Conservation (phyloP, 2,329 filamentous ascomycete species). For the Ophiostoma angusticollis region DNA sequence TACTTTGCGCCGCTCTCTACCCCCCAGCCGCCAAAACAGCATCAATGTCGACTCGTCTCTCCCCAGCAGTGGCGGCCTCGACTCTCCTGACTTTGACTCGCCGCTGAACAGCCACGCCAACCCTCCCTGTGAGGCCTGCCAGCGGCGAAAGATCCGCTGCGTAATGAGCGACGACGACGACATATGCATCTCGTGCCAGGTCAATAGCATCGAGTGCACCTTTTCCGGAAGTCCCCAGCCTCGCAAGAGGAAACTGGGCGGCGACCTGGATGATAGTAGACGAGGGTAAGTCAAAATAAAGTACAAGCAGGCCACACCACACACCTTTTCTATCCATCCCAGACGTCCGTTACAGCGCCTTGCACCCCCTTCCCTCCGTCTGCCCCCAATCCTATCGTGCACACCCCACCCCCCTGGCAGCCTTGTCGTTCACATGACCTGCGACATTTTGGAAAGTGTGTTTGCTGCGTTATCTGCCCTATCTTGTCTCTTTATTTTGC, state of each 20-base stretch:
- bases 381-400: neutral
- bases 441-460: conserved; percentile 1
- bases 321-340: neutral
- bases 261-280: conserved; percentile 52
- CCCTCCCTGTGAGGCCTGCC: conserved; percentile 60
- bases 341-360: conserved; percentile 4
- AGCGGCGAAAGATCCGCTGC: conserved; percentile 61
- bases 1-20: conserved; percentile 19
- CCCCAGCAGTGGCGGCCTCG: conserved; percentile 37
- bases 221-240: conserved; percentile 64
- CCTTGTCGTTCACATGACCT: conserved; percentile 10
- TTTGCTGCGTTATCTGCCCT: neutral
- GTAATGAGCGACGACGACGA: conserved; percentile 63
- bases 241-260: conserved; percentile 66
- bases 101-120: conserved; percentile 29
- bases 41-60: conserved; percentile 36
- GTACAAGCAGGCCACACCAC: neutral
- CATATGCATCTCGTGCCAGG: conserved; percentile 64
- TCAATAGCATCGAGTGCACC: conserved; percentile 67
- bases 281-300: conserved; percentile 43
- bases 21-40: conserved; percentile 33
- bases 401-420: conserved; percentile 10
- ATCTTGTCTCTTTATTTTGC: neutral
- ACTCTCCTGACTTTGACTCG: conserved; percentile 38
- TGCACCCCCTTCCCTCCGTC: no score